These are phyloP conservation scores for Suillus luteus DNA, from an alignment of 768 basidiomycete genomes.

Conservation along the genomic window DNA sequence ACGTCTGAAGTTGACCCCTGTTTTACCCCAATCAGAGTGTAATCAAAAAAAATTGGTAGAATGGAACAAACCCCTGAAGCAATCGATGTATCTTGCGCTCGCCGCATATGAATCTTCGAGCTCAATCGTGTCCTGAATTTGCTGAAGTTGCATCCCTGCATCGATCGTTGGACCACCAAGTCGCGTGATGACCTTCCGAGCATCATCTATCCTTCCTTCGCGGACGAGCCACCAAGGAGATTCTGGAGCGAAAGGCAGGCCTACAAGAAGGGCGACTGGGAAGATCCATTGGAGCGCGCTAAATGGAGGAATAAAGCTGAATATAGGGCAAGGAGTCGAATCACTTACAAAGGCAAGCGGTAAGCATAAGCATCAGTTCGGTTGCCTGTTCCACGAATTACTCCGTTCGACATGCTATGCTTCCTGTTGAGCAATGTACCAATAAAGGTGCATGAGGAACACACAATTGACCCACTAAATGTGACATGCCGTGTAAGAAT, in stretches of 20 bases:
- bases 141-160: slow-evolving; percentile 23
- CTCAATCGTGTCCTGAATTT: slow-evolving; percentile 32
- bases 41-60: too few relatives aligned
- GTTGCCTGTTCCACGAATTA: slow-evolving; percentile 27
- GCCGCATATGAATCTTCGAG: slow-evolving; percentile 31
- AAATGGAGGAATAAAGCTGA: not conserved
- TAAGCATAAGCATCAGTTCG: slow-evolving; percentile 26
- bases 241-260: slow-evolving; percentile 35
- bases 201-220: slow-evolving; percentile 28
- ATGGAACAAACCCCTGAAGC: slow-evolving; percentile 29
- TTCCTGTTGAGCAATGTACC: not conserved
- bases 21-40: not conserved
- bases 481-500: not conserved
- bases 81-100: slow-evolving; percentile 33
- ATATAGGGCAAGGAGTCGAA: not conserved
- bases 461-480: slow-evolving; percentile 28
- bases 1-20: slow-evolving; percentile 28
- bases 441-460: not conserved
- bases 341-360: slow-evolving; percentile 29
- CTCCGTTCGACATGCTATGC: slow-evolving; percentile 27
- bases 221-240: slow-evolving; percentile 39
- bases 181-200: slow-evolving; percentile 19
- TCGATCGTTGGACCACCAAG: slow-evolving; percentile 28
- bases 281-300: slow-evolving; percentile 37
- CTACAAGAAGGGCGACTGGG: slow-evolving; percentile 32